Conservation (phyloP, 352 stramenopile species). For the Phytopythium litorale region DNA sequence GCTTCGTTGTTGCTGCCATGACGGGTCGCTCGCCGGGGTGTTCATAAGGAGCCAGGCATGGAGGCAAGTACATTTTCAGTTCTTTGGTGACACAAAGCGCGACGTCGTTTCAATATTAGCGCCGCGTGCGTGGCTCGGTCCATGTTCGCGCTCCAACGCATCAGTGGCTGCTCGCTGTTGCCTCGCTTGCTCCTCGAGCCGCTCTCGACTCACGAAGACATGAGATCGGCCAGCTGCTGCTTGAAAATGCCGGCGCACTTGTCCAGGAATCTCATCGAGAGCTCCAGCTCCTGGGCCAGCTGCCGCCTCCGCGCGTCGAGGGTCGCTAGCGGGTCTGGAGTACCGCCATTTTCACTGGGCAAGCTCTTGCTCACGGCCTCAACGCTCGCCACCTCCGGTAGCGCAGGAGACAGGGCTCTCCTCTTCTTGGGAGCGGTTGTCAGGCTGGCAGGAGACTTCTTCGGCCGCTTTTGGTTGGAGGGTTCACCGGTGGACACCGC, state of each 20-base stretch:
- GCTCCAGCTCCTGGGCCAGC: conserved; percentile 1
- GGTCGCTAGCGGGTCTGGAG: background rate
- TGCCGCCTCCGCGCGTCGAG: conserved; percentile 3
- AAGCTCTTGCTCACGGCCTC: background rate
- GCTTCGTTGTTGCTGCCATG: background rate
- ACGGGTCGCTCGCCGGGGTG: background rate
- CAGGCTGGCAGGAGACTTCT: background rate
- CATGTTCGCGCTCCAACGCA: background rate
- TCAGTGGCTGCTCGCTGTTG: background rate
- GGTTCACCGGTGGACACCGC: background rate
- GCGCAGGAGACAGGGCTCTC: background rate
- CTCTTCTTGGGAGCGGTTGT: background rate
- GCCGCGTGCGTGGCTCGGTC: background rate
- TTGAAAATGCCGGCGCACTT: conserved; percentile 4
- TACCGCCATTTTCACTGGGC: background rate
- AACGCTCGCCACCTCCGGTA: conserved; percentile 1
- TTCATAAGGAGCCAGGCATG: background rate
- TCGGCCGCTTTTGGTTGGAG: background rate
- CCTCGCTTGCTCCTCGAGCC: too few relatives aligned
- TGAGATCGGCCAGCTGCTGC: conserved; percentile 2
- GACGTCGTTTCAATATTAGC: conserved; percentile 3
- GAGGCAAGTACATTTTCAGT: background rate
- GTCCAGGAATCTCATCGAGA: conserved; percentile 1
- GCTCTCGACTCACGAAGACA: background rate
- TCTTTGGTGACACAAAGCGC: background rate